Percentiles rank a stretch among this genome's conserved stretches.
Evolutionary conservation across 2,329 filamentous ascomycete species (phyloP).

Genomic region (Phoma sp.): DNA sequence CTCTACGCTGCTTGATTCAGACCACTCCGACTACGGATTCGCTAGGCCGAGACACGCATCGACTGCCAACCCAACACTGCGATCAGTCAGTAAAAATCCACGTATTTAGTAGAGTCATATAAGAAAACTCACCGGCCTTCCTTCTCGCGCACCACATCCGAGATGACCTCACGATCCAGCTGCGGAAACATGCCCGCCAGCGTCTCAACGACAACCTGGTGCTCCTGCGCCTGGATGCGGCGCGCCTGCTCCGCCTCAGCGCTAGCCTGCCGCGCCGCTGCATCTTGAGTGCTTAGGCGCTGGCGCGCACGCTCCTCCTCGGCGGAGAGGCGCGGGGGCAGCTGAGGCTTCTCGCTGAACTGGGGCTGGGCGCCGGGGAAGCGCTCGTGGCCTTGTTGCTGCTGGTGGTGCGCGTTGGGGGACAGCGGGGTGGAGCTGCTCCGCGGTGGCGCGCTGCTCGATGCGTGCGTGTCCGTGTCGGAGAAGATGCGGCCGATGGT

Average conservation of each 20-base stretch:
- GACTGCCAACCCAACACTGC: constrained; percentile 54
- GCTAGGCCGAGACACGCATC: constrained; percentile 57
- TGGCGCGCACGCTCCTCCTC: constrained; percentile 33
- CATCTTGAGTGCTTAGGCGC: constrained; percentile 76
- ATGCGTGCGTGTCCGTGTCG: constrained; percentile 59
- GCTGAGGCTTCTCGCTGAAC: constrained; percentile 15
- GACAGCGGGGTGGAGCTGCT: constrained; percentile 58
- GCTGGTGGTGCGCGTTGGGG: constrained; percentile 46
- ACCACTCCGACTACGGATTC: constrained; percentile 28
- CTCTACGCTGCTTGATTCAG: too few species aligned
- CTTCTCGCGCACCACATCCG: constrained; percentile 95
- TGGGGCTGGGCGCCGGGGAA: constrained; percentile 14
- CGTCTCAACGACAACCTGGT: constrained; percentile 90
- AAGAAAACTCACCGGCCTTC: constrained; percentile 77
- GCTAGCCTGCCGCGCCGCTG: constrained; percentile 87
- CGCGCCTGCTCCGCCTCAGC: constrained; percentile 88
- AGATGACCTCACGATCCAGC: constrained; percentile 90
- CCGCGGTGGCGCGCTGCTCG: constrained; percentile 52
- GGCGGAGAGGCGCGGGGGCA: constrained; percentile 6
- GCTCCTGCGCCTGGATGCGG: constrained; percentile 81
- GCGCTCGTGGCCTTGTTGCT: constrained; percentile 51
- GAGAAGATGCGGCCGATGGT: constrained; percentile 96
- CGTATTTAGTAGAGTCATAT: not conserved
- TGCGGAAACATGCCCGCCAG: constrained; percentile 96
- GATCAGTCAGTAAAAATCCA: constrained; percentile 3